Evolutionary conservation across 2,329 filamentous ascomycete species (phyloP).

Genomic region (Trichoderma citrinoviride): DNA sequence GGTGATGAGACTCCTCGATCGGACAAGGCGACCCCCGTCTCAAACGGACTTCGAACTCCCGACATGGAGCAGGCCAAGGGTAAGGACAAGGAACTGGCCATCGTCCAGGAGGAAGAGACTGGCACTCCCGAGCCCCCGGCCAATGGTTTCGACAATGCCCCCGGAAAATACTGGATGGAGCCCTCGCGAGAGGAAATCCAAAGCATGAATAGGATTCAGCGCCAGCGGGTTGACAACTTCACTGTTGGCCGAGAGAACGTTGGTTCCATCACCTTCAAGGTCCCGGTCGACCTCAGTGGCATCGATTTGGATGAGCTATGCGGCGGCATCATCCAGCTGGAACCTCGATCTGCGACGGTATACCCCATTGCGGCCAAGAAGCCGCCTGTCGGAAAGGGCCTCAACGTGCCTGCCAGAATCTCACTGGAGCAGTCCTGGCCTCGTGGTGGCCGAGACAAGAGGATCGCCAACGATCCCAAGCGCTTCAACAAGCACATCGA

Average conservation of each 20-base stretch:
- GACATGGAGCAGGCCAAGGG: conserved; percentile 72
- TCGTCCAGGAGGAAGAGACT: conserved; percentile 70
- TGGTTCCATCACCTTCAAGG: conserved; percentile 78
- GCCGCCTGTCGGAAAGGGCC: conserved; percentile 77
- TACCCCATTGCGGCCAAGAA: conserved; percentile 77
- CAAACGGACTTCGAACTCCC: conserved; percentile 41
- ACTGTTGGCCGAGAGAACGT: conserved; percentile 79
- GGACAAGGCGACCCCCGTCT: conserved; percentile 48
- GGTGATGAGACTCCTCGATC: conserved; percentile 46
- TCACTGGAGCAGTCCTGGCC: conserved; percentile 93
- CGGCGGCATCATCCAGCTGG: conserved; percentile 71
- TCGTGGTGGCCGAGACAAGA: conserved; percentile 58
- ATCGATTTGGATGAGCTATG: conserved; percentile 79
- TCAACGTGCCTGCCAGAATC: conserved; percentile 89
- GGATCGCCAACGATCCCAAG: conserved; percentile 53
- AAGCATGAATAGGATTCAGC: conserved; percentile 75
- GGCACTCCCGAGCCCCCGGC: conserved; percentile 31
- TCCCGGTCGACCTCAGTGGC: conserved; percentile 76
- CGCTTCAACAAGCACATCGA: conserved; percentile 78
- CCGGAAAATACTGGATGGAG: conserved; percentile 83
- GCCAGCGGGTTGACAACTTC: conserved; percentile 70
- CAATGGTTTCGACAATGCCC: conserved; percentile 45
- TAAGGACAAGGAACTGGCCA: conserved; percentile 75
- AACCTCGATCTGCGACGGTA: conserved; percentile 78
- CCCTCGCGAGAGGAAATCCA: conserved; percentile 73